Evolutionary conservation across 148 eudicot genomes (phyloP).

Genomic region (Rhododendron ovatum): DNA sequence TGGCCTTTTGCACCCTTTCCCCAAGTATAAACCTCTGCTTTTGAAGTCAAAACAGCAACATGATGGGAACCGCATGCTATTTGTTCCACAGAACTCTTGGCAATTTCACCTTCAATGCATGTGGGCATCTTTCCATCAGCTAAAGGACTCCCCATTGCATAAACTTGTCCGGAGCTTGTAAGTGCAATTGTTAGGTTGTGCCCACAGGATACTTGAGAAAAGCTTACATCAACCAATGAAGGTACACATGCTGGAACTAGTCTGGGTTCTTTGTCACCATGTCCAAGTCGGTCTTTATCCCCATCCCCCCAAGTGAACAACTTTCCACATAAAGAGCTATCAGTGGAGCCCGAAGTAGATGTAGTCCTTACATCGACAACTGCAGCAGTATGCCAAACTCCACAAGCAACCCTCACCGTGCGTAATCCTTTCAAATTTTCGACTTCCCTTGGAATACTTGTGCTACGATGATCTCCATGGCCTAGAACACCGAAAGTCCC

Average conservation of each 20-base stretch:
- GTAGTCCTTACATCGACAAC: constrained; percentile 45
- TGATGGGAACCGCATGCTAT: constrained; percentile 87
- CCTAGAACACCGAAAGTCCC: constrained; percentile 94
- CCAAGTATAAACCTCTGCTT: constrained; percentile 81
- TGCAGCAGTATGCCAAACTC: constrained; percentile 96
- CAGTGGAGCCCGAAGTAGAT: constrained; percentile 23
- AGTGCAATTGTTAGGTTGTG: constrained; percentile 59
- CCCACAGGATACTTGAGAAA: constrained; percentile 74
- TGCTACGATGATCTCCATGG: constrained; percentile 66
- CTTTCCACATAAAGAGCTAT: constrained; percentile 41
- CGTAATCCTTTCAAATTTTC: constrained; percentile 55
- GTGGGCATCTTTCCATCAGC: constrained; percentile 48
- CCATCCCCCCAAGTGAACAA: constrained; percentile 95
- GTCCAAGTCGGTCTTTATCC: constrained; percentile 81
- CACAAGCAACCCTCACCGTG: constrained; percentile 66
- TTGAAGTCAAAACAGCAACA: constrained; percentile 78
- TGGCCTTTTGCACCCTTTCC: constrained; percentile 88
- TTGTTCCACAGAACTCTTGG: constrained; percentile 51
- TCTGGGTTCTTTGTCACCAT: constrained; percentile 59
- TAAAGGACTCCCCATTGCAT: constrained; percentile 65
- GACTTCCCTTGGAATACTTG: constrained; percentile 62
- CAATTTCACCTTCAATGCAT: constrained; percentile 52
- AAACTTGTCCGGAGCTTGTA: constrained; percentile 57
- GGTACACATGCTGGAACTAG: constrained; percentile 53
- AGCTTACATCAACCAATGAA: constrained; percentile 31